Conservation (phyloP, 2,329 filamentous ascomycete species). For the Cryphonectria nitschkei region DNA sequence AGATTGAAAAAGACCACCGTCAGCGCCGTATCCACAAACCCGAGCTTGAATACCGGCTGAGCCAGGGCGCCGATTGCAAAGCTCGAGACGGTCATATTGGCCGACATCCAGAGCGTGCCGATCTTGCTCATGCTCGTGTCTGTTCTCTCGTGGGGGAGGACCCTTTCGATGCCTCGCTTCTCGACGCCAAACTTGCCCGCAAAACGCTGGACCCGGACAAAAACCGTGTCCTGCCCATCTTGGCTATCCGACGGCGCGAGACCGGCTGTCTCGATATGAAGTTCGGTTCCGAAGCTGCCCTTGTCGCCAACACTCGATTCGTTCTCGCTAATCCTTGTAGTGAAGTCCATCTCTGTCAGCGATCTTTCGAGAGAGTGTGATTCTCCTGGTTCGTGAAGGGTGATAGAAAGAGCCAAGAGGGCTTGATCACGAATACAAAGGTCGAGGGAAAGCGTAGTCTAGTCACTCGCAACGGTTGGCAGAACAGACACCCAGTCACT, state of each 20-base stretch:
- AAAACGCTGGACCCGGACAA: slow-evolving; percentile 57
- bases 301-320: slow-evolving; percentile 18
- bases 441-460: background rate
- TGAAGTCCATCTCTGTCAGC: background rate
- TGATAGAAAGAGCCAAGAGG: background rate
- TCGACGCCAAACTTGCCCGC: slow-evolving; percentile 71
- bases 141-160: slow-evolving; percentile 69
- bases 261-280: slow-evolving; percentile 3
- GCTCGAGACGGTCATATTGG: slow-evolving; percentile 77
- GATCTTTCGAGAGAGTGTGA: background rate
- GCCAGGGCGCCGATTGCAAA: slow-evolving; percentile 76
- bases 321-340: slow-evolving; percentile 5
- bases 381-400: background rate
- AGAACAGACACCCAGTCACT: background rate
- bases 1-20: slow-evolving; percentile 77
- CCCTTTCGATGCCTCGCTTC: slow-evolving; percentile 75
- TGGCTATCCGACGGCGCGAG: background rate
- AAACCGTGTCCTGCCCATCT: slow-evolving; percentile 31
- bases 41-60: slow-evolving; percentile 69
- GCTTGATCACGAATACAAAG: background rate
- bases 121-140: slow-evolving; percentile 69
- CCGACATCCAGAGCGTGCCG: slow-evolving; percentile 76
- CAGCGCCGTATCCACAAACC: slow-evolving; percentile 73
- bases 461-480: background rate
- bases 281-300: slow-evolving; percentile 1